phyloP scores from a whole-genome alignment of 2,329 filamentous ascomycete genomes.

The Aspergillus ochraceoroseus region DNA sequence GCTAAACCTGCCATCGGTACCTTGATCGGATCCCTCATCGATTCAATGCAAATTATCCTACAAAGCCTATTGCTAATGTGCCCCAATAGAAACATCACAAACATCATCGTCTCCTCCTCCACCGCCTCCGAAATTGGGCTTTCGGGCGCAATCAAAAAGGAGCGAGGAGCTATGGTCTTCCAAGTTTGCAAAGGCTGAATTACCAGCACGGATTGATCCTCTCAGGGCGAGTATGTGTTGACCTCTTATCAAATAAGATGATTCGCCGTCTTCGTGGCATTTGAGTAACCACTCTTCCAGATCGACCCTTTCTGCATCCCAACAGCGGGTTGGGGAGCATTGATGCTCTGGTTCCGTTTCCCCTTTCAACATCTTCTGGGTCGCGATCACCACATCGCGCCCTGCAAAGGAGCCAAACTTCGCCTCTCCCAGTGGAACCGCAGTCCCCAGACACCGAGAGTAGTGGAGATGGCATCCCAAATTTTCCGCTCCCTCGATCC shows the following conservation, averaged over 20 bases:
- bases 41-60: neutral
- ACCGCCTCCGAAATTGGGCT: conserved; percentile 28
- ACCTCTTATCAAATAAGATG: neutral
- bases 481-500: conserved; percentile 46
- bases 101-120: conserved; percentile 24
- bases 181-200: conserved; percentile 45
- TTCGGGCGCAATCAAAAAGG: conserved; percentile 24
- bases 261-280: neutral
- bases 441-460: conserved; percentile 44
- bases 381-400: conserved; percentile 40
- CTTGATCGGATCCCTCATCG: conserved; percentile 8
- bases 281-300: conserved; percentile 24
- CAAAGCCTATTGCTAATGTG: conserved; percentile 5
- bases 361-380: conserved; percentile 52
- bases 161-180: conserved; percentile 20
- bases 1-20: conserved; percentile 41
- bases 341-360: conserved; percentile 60
- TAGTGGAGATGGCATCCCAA: conserved; percentile 52
- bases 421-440: conserved; percentile 38
- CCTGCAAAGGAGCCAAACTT: conserved; percentile 37
- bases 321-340: conserved; percentile 57
- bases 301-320: conserved; percentile 45
- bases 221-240: conserved; percentile 53
- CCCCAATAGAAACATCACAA: conserved; percentile 11
- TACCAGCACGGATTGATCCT: conserved; percentile 54